Percentiles rank a stretch among this genome's conserved stretches.
These are phyloP conservation scores for Malassezia nana DNA, from an alignment of 1,284 basidiomycete species.

Conservation along the genomic window DNA sequence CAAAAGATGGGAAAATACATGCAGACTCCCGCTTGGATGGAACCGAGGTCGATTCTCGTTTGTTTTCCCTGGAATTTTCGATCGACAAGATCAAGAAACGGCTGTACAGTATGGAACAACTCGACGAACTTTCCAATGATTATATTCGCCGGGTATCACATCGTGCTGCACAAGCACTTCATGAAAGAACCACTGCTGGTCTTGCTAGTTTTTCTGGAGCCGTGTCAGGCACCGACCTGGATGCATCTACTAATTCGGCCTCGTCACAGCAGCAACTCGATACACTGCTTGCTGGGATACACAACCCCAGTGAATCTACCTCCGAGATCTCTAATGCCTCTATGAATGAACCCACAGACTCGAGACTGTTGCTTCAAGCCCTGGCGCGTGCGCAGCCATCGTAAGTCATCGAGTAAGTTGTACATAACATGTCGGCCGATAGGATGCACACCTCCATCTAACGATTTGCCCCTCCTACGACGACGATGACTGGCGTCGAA, in stretches of 20 bases:
- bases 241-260: background rate
- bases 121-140: background rate
- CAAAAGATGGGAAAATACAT: background rate
- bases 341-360: background rate
- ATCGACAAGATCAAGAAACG: conserved; percentile 12
- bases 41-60: conserved; percentile 29
- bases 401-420: background rate
- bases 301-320: background rate
- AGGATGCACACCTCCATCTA: background rate
- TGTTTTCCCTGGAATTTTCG: conserved; percentile 28
- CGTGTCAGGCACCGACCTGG: background rate
- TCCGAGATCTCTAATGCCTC: background rate
- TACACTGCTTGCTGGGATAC: conserved; percentile 8
- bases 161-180: conserved; percentile 16
- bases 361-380: background rate
- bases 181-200: conserved; percentile 11
- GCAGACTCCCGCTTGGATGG: conserved; percentile 15
- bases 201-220: conserved; percentile 7
- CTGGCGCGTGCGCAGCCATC: background rate
- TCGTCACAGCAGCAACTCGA: conserved; percentile 13
- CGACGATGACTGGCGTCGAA: background rate
- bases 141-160: conserved; percentile 11
- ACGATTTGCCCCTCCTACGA: background rate
- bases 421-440: background rate
- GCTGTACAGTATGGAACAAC: conserved; percentile 10